Conservation (phyloP, 2,329 filamentous ascomycete genomes). For the Passalora sequoiae region DNA sequence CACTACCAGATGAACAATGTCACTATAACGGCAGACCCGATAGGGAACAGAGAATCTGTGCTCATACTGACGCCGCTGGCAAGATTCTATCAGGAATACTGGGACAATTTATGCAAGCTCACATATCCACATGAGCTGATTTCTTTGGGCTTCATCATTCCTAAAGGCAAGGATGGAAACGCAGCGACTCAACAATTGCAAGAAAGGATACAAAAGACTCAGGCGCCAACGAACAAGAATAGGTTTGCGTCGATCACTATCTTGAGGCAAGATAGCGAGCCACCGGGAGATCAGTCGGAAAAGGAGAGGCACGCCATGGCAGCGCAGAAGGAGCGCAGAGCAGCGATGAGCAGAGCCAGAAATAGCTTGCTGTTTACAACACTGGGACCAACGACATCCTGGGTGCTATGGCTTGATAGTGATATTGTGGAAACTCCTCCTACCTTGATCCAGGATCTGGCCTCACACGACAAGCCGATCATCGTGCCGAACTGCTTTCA, state of each 20-base stretch:
- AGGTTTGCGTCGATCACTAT: conserved; percentile 93
- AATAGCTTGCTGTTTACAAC: conserved; percentile 96
- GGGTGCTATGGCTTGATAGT: conserved; percentile 93
- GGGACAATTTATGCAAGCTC: conserved; percentile 83
- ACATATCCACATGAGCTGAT: conserved; percentile 91
- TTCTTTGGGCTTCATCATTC: conserved; percentile 91
- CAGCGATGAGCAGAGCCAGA: conserved; percentile 86
- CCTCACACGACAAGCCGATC: conserved; percentile 79
- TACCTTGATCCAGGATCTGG: conserved; percentile 84
- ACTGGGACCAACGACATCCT: conserved; percentile 80
- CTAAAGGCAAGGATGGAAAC: conserved; percentile 89
- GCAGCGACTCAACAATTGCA: conserved; percentile 77
- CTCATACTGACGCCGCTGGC: conserved; percentile 90
- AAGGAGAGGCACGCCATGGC: conserved; percentile 83
- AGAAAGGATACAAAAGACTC: conserved; percentile 76
- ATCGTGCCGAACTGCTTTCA: conserved; percentile 97
- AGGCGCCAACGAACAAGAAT: conserved; percentile 72
- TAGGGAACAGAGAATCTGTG: conserved; percentile 75
- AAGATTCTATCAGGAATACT: conserved; percentile 89
- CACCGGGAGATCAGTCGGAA: conserved; percentile 76
- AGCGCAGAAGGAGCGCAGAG: conserved; percentile 79
- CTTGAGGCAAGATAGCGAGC: conserved; percentile 88
- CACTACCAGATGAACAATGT: conserved; percentile 95
- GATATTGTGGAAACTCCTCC: conserved; percentile 87
- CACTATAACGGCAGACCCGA: conserved; percentile 70